These are phyloP conservation scores for Paracoccidioides lutzii DNA, from an alignment of 2,329 filamentous ascomycete genomes.

Conservation along the genomic window DNA sequence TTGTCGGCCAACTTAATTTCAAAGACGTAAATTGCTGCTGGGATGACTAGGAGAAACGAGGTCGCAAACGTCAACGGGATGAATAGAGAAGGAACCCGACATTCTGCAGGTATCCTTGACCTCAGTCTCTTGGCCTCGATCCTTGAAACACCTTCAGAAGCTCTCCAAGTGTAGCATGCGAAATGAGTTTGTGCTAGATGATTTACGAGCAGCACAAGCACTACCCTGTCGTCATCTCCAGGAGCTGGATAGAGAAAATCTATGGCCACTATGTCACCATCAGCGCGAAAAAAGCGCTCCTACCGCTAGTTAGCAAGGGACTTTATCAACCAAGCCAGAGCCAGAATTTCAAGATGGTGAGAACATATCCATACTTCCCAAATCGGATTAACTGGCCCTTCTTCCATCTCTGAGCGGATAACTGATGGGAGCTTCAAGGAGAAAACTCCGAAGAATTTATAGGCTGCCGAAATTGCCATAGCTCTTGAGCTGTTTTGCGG, in stretches of 20 bases:
- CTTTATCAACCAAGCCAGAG: conserved; percentile 1
- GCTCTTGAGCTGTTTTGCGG: conserved; percentile 35
- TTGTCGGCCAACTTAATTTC: neutral
- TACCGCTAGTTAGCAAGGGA: conserved; percentile 12
- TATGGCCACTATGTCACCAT: conserved; percentile 71
- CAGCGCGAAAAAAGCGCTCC: conserved; percentile 41
- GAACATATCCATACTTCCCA: conserved; percentile 32
- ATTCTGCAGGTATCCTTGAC: conserved; percentile 22
- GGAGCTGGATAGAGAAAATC: conserved; percentile 66
- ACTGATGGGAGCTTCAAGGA: conserved; percentile 47
- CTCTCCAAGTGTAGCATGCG: conserved; percentile 42
- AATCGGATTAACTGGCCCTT: conserved; percentile 46
- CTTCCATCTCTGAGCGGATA: conserved; percentile 40
- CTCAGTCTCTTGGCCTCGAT: conserved; percentile 18
- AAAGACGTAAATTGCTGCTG: conserved; percentile 36
- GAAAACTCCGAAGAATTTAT: conserved; percentile 58
- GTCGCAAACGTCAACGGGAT: conserved; percentile 60
- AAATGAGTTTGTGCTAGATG: conserved; percentile 34
- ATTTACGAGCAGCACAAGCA: conserved; percentile 55
- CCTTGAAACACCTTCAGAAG: conserved; percentile 24
- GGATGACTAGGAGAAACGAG: conserved; percentile 59
- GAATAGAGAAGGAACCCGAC: conserved; percentile 52
- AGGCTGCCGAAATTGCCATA: conserved; percentile 56
- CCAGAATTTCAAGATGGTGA: conserved; percentile 2
- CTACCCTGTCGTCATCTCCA: conserved; percentile 55